These are phyloP conservation scores for Diaporthe sp. DNA, from an alignment of 2,329 filamentous ascomycete species.

Conservation along the genomic window DNA sequence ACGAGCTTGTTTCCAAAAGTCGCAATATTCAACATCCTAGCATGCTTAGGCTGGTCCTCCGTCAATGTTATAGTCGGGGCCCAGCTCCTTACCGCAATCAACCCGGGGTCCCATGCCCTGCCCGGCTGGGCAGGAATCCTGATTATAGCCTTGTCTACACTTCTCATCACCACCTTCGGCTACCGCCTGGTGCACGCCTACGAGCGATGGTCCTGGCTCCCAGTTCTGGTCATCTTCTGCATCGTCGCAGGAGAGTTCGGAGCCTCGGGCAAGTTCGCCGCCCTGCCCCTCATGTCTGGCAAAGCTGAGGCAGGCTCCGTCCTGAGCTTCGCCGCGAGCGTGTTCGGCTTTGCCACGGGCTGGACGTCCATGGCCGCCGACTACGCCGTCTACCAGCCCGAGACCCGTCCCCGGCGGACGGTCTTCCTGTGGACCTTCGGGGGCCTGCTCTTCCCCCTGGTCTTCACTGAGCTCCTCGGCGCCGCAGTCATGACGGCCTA, in stretches of 20 bases:
- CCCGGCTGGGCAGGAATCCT: constrained; percentile 81
- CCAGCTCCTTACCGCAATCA: constrained; percentile 80
- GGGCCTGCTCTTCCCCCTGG: constrained; percentile 76
- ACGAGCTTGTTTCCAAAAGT: constrained; percentile 52
- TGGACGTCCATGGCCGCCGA: constrained; percentile 83
- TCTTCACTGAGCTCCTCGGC: constrained; percentile 80
- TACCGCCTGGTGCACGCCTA: constrained; percentile 82
- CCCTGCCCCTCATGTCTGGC: constrained; percentile 67
- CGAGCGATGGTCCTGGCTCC: constrained; percentile 80
- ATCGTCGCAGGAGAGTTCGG: constrained; percentile 77
- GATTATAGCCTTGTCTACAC: constrained; percentile 75
- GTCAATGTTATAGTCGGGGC: constrained; percentile 85
- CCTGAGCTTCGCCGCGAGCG: constrained; percentile 73
- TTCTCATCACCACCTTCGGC: constrained; percentile 78
- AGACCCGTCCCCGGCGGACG: constrained; percentile 65
- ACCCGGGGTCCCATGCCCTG: constrained; percentile 59
- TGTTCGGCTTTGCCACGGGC: constrained; percentile 76
- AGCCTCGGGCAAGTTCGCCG: constrained; percentile 72
- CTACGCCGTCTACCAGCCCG: constrained; percentile 83
- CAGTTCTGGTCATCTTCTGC: constrained; percentile 78
- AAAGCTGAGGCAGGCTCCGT: constrained; percentile 68
- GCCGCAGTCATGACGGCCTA: constrained; percentile 76
- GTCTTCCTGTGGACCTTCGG: constrained; percentile 77
- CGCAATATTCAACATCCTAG: constrained; percentile 76
- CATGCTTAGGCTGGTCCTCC: constrained; percentile 79